Evolutionary conservation across 192 early-diverging fungal genomes (phyloP), one percentile per base, ranked within the genome.

Genomic region (Funneliformis mosseae): DNA sequence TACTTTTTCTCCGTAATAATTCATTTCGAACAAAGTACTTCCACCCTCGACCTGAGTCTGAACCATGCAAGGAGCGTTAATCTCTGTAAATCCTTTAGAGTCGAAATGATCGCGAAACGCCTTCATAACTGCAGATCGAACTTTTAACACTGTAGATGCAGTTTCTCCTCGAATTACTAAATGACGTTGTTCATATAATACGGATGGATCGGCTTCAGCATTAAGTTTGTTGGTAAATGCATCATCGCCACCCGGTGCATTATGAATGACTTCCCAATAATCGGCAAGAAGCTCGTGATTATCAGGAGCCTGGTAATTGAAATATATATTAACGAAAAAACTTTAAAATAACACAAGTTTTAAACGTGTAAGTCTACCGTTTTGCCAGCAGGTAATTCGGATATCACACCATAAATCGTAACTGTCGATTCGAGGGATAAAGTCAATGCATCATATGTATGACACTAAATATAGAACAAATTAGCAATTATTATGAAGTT

Each of bases 21-120:
- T 87, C 84, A 99, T 93, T 62, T 89, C 87, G 74, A 99, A 99
- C 73, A 99, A 89, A 9, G 97, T 99, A 50, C 92, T 92, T 9
- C 98, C 98, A 74, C 98, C 98, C 88, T 99, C 98, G 14, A 98
- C 97, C 85, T 98, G 97, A 55, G 97, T 99, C 89, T 99, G 97
- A 28, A 99, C 98, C 96, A 99, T 95, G 83, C 94, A 91, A 23
- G 98, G 98, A n/a, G 98, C 97, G 14, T 94, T 98, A 18, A 99
- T 95, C 86, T 99, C 98, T 73, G 86, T 84, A 80, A 94, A 94
- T 16, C 90, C 89, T 43, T 86, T 88, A 45, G 83, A 82, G 59
- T 97, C 95, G 86, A 98, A 99, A 87, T 95, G 95, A 77, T 93
- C 95, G 81, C 98, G 97, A 94, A 99, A 99, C 0, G 97, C 94